A percentile compares a stretch with the other conserved stretches of the same genome.
phyloP scores from a whole-genome alignment of 108 stramenopile species.

The Aurantiochytrium sp. region DNA sequence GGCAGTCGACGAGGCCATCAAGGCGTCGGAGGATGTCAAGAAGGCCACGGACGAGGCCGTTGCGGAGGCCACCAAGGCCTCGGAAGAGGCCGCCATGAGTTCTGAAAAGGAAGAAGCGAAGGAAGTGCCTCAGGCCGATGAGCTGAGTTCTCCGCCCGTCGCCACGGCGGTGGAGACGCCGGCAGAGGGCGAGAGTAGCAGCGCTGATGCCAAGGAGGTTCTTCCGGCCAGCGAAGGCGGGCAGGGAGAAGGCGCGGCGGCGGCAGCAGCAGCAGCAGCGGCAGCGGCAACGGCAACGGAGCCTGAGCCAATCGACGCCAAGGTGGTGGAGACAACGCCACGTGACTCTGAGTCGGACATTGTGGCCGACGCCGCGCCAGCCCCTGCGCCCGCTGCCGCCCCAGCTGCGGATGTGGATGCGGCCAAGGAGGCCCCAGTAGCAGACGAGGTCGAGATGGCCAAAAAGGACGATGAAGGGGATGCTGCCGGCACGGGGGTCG shows the following conservation, averaged over 20 bases:
- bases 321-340: not conserved
- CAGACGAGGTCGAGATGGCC: not conserved
- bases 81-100: no score
- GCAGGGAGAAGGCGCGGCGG: not conserved
- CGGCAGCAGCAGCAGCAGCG: not conserved
- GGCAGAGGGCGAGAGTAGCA: no score
- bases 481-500: not conserved
- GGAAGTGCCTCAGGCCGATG: no score
- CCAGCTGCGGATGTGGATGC: not conserved
- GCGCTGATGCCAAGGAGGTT: no score
- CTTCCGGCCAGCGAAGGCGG: not conserved
- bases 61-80: no score
- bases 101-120: no score
- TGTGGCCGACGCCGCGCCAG: not conserved
- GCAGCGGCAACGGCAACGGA: not conserved
- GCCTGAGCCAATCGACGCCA: not conserved
- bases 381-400: not conserved
- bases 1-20: not conserved
- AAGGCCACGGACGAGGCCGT: no score
- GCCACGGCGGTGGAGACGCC: no score
- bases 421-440: not conserved
- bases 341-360: not conserved
- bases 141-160: no score
- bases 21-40: not conserved
- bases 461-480: not conserved